phyloP scores from a whole-genome alignment of 176 grass and related monocot species.

The Oryza brachyantha region DNA sequence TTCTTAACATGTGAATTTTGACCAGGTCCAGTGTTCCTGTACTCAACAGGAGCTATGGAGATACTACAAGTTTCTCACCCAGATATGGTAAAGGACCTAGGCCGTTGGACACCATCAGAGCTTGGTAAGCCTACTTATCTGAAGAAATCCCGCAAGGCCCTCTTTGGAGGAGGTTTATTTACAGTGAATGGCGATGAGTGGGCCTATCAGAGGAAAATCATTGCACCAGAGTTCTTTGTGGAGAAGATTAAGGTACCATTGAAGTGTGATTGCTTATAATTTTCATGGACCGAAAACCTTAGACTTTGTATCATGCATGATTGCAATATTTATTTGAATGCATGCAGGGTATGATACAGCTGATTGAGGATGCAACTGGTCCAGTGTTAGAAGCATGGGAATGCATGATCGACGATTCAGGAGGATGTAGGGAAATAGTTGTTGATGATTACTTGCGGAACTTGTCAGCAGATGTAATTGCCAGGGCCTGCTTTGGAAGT shows the following conservation, averaged over 20 bases:
- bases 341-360: conserved; percentile 58
- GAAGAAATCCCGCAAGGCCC: conserved; percentile 47
- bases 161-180: conserved; percentile 58
- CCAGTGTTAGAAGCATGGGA: conserved; percentile 54
- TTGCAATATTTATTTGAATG: conserved; percentile 1
- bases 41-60: conserved; percentile 52
- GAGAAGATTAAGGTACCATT: conserved; percentile 65
- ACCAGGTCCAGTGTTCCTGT: conserved; percentile 60
- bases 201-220: conserved; percentile 65
- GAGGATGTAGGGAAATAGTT: conserved; percentile 53
- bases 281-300: conserved; percentile 26
- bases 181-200: conserved; percentile 52
- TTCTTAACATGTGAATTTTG: neutral
- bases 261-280: neutral
- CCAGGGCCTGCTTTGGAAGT: conserved; percentile 67
- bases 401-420: conserved; percentile 31
- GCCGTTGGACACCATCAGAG: conserved; percentile 46
- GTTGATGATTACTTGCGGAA: conserved; percentile 54
- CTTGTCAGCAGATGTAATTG: conserved; percentile 61
- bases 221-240: conserved; percentile 69
- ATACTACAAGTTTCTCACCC: conserved; percentile 57
- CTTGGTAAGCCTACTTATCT: conserved; percentile 61
- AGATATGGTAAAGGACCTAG: conserved; percentile 64
- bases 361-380: conserved; percentile 44
- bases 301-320: neutral